Evolutionary conservation across 2,329 filamentous ascomycete species (phyloP).

Genomic region (Colletotrichum eremochloae): DNA sequence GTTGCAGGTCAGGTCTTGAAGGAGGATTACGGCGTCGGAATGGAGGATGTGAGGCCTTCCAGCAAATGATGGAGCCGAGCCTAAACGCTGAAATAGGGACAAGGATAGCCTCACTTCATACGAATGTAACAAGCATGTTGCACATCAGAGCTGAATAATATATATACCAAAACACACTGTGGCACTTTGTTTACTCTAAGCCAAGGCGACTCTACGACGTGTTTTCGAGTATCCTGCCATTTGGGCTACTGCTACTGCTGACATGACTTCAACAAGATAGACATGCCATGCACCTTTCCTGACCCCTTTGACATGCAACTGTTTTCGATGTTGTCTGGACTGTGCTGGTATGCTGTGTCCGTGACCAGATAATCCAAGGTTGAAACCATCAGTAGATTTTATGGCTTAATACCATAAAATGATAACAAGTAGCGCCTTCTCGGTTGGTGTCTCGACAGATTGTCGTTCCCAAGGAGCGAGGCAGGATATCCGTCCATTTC

Average conservation of each 20-base stretch:
- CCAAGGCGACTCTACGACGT: background rate
- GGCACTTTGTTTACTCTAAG: background rate
- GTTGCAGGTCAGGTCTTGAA: conserved; percentile 29
- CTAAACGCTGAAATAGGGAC: too few species aligned
- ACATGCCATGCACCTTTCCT: background rate
- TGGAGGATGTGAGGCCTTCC: conserved; percentile 42
- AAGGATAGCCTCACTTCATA: background rate
- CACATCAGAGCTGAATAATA: too few species aligned
- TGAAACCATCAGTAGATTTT: too few species aligned
- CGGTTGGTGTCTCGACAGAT: background rate
- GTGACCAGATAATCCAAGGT: background rate
- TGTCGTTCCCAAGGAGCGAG: background rate
- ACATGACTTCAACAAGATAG: too few species aligned
- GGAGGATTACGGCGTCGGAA: conserved; percentile 44
- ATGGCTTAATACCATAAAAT: too few species aligned
- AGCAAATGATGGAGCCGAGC: conserved; percentile 1
- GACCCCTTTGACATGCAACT: background rate
- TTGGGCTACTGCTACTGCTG: background rate
- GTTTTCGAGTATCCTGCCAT: background rate
- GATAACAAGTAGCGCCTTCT: too few species aligned
- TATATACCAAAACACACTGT: background rate
- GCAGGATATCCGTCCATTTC: background rate
- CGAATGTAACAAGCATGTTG: background rate
- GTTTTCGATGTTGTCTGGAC: too few species aligned
- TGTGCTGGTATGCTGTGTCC: too few species aligned